Evolutionary conservation across 139 green algal genomes (phyloP), one percentile per base, ranked within the genome.

Genomic region (Chlamydomonas asymmetrica): DNA sequence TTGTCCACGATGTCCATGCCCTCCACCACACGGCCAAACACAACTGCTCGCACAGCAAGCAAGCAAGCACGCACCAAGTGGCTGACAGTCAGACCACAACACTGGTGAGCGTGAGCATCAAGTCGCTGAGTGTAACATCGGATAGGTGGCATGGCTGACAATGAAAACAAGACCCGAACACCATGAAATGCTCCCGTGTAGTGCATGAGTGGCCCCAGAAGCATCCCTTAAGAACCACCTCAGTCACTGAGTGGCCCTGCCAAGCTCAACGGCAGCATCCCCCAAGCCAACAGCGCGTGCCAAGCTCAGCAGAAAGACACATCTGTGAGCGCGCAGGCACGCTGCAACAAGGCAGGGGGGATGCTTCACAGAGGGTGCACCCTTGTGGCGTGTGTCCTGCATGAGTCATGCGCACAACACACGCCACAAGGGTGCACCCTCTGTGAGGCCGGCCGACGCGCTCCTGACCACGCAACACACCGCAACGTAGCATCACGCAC

Each of bases 11-110:
- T 27, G 41, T 85, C 80, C 57, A 68, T 43, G 52, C 80, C 80
- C 70, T 82, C 75, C 40, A 82, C 23, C 80, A 83, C 78, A 7
- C 71, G 64, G 1, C 78, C 78, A 60, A 83, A 79, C 71, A 83
- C 78, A 13, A 71, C 69, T 63, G 27, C 35, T 90, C 7, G 32
- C 32, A 8, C 45, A 40, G 23, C 52, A 38, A 9, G 49, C 87
- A 2, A 20, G 56, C 1, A 40, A 64, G 7, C 82, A 91, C 68
- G 67, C 84, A 0, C 69, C 57, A 1, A 80, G 91, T 13, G 83
- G 89, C 6, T 95, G 91, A 88, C 68, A 65, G 34, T 49, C 23
- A 37, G 41, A 22, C 38, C 8, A 39, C 7, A 0, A 25, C 29
- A 31, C 3, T 18, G 13, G 31, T 31, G 2, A 57, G 41, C 8